Conservation (phyloP, 2,329 filamentous ascomycete species). For the Amesomyces nigricolor region DNA sequence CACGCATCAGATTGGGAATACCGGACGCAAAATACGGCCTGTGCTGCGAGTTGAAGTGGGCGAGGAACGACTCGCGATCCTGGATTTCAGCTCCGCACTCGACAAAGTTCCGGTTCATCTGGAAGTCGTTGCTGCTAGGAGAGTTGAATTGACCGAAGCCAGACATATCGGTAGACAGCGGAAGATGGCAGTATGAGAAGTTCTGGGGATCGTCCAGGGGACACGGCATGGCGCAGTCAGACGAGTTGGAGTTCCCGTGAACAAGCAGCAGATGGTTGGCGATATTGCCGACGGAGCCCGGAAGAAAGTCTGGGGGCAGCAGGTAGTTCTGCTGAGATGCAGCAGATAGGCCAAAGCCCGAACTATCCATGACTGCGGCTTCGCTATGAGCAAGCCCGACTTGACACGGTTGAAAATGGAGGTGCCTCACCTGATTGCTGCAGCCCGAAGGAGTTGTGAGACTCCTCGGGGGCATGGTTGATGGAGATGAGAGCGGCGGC, state of each 20-base stretch:
- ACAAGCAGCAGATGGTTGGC: constrained; percentile 24
- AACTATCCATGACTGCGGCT: constrained; percentile 13
- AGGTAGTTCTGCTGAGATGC: constrained; percentile 15
- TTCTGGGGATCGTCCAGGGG: constrained; percentile 24
- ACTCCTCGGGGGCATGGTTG: constrained; percentile 26
- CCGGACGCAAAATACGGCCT: constrained; percentile 19
- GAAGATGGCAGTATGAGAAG: constrained; percentile 25
- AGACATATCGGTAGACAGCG: constrained; percentile 15
- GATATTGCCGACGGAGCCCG: constrained; percentile 18
- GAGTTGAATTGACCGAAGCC: constrained; percentile 20
- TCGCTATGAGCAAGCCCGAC: constrained; percentile 11
- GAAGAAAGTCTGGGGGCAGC: constrained; percentile 13
- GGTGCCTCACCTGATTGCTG: constrained; percentile 19
- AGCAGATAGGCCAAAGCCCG: constrained; percentile 17
- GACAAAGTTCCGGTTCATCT: constrained; percentile 19
- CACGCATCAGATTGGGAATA: not conserved
- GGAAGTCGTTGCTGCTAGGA: constrained; percentile 5
- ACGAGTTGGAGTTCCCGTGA: constrained; percentile 21
- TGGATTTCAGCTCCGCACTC: constrained; percentile 26
- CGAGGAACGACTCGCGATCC: constrained; percentile 24
- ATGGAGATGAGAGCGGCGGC: constrained; percentile 30
- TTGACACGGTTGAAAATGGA: not conserved
- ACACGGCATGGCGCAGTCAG: constrained; percentile 24
- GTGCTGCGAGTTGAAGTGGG: constrained; percentile 27
- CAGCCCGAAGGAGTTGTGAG: constrained; percentile 15